Evolutionary conservation across 2,329 filamentous ascomycete species (phyloP).

Genomic region (Hypoxylon sp.): DNA sequence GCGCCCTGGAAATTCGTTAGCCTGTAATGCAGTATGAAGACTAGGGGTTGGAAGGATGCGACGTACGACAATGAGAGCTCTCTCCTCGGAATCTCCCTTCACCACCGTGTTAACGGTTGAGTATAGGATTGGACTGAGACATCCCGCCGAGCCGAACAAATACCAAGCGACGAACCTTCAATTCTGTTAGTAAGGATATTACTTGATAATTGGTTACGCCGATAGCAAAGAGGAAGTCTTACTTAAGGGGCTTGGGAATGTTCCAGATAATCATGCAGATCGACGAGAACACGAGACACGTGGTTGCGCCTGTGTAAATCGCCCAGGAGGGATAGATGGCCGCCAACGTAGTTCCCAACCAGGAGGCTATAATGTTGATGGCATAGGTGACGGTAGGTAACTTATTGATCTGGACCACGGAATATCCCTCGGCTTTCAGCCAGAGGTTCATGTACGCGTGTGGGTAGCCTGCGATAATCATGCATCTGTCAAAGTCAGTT

Average conservation of each 20-base stretch:
- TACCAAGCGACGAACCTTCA: slow-evolving; percentile 56
- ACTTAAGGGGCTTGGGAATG: slow-evolving; percentile 59
- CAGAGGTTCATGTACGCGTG: slow-evolving; percentile 60
- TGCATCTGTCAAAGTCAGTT: slow-evolving; percentile 46
- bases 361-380: slow-evolving; percentile 58
- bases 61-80: slow-evolving; percentile 50
- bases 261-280: slow-evolving; percentile 59
- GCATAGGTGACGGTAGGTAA: slow-evolving; percentile 58
- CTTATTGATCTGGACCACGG: slow-evolving; percentile 58
- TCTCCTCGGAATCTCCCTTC: slow-evolving; percentile 51
- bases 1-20: slow-evolving; percentile 44
- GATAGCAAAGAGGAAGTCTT: too few species aligned
- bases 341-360: slow-evolving; percentile 59
- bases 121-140: slow-evolving; percentile 53
- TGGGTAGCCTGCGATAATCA: slow-evolving; percentile 57
- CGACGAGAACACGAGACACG: slow-evolving; percentile 53
- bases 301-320: slow-evolving; percentile 54
- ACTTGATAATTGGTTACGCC: too few species aligned
- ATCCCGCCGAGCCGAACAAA: slow-evolving; percentile 50
- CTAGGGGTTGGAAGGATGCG: background rate
- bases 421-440: slow-evolving; percentile 59
- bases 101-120: slow-evolving; percentile 55
- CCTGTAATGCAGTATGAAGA: background rate
- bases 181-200: slow-evolving; percentile 17
- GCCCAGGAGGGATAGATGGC: slow-evolving; percentile 59